These are phyloP conservation scores for Pythium plurisporium DNA, from an alignment of 352 stramenopile species.

Conservation along the genomic window DNA sequence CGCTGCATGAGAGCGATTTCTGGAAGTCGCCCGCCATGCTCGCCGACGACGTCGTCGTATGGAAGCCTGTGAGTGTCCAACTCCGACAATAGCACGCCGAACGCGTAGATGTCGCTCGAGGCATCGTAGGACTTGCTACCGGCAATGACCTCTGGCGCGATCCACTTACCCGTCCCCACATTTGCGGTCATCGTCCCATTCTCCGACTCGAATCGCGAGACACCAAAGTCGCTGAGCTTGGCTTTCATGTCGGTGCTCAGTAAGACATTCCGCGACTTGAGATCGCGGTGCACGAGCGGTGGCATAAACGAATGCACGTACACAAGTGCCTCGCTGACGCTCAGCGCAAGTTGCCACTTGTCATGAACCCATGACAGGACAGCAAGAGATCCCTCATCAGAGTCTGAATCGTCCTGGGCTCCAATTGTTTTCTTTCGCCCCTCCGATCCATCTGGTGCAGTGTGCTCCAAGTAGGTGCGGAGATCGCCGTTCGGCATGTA, in stretches of 20 bases:
- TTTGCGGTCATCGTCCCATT: constrained; percentile 16
- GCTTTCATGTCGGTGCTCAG: constrained; percentile 21
- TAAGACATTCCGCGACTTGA: constrained; percentile 46
- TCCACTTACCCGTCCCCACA: constrained; percentile 26
- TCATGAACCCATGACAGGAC: constrained; percentile 20
- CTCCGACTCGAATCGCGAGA: constrained; percentile 16
- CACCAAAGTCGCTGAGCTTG: constrained; percentile 24
- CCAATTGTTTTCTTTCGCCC: background rate
- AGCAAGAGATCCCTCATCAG: constrained; percentile 24
- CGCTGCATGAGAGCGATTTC: constrained; percentile 39
- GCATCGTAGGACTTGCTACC: constrained; percentile 29
- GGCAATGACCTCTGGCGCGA: constrained; percentile 40
- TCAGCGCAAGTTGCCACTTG: constrained; percentile 40
- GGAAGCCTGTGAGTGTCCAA: constrained; percentile 50
- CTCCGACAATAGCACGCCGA: constrained; percentile 50
- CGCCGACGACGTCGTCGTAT: constrained; percentile 31
- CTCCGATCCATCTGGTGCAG: background rate
- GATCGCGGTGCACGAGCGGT: constrained; percentile 34
- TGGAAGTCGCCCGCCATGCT: constrained; percentile 22
- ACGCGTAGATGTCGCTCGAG: constrained; percentile 39
- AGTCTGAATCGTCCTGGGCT: constrained; percentile 21
- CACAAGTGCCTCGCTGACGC: constrained; percentile 40
- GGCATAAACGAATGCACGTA: constrained; percentile 49
- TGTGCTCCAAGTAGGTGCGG: constrained; percentile 37
- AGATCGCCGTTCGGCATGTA: constrained; percentile 63